phyloP scores from a whole-genome alignment of 2,329 filamentous ascomycete species.

The Fusarium xyrophilum region DNA sequence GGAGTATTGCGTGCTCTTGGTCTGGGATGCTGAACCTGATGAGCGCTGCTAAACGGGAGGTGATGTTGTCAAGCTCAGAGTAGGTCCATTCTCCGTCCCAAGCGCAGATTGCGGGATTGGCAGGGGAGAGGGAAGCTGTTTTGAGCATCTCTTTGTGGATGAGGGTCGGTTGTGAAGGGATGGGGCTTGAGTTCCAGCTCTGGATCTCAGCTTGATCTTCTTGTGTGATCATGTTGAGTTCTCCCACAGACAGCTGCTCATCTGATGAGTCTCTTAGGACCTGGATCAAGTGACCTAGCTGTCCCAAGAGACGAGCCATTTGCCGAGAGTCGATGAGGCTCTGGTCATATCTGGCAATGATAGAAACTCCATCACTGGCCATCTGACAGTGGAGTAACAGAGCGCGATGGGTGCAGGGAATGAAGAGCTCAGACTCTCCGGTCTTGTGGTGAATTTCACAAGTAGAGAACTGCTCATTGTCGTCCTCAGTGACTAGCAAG shows the following conservation, averaged over 20 bases:
- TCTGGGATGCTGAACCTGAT: neutral
- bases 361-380: rapidly evolving
- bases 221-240: neutral
- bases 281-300: neutral
- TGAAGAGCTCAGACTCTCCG: neutral
- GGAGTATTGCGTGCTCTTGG: neutral
- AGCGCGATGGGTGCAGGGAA: slow-evolving; percentile 12
- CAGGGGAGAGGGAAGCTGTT: neutral
- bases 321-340: slow-evolving; percentile 2
- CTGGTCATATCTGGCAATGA: neutral
- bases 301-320: neutral
- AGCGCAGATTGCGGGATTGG: neutral
- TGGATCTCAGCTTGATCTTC: slow-evolving; percentile 8
- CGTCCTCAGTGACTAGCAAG: neutral
- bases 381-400: neutral
- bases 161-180: neutral
- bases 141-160: slow-evolving; percentile 10
- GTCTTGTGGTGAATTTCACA: neutral
- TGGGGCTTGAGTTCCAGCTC: neutral
- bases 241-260: rapidly evolving
- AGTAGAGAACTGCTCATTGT: rapidly evolving
- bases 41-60: neutral
- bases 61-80: neutral
- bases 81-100: slow-evolving; percentile 11
- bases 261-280: neutral